Evolutionary conservation across 2,329 filamentous ascomycete genomes (phyloP), one percentile per base, ranked within the genome.

Genomic region (Trichoderma arundinaceum): DNA sequence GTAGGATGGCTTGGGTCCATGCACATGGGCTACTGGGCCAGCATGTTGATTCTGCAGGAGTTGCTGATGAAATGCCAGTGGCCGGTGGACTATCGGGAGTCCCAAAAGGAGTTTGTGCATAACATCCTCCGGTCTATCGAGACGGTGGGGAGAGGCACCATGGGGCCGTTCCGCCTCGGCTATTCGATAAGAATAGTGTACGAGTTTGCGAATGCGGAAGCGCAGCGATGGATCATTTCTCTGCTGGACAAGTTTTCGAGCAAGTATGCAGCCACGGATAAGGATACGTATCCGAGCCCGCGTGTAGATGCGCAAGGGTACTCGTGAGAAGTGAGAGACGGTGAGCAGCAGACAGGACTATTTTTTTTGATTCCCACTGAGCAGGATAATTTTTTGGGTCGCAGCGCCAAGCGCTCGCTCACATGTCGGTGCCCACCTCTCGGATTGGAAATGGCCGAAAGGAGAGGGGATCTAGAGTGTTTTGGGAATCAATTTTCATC

Each of bases 11-110:
- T 74, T 10, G 78, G 77, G 2, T 70, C 76, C 35, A 68, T 80
- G 59, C 72, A 75, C 49, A 70, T 79, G 67, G 73, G 72, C 19
- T 79, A 77, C 66, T 78, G 78, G 76, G 76, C 78, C 7, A 77
- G 74, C 43, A 71, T 78, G 70, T 70, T 80, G n/a, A 76, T 81
- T 57, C 68, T 81, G 39, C 75, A 81, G 61, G 77, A 78, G 66
- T 72, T 71, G 7, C 53, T 81, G 56, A 72, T 74, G 19, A 72
- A 75, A 60, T 79, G 77, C 64, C 70, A 69, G 13, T 68, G 71
- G 35, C 71, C 70, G 7, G 69, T 70, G n/a, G 63, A 72, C 33
- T 74, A 73, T 43, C 70, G 68, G 7, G 68, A 71, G 33, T 69
- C 54, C 35, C 76, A 77, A 63, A 64, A 67, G 28, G 66, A 69